Conservation (phyloP, 371 early-diverging fungal species). For the Quaeritorhiza haematococci region DNA sequence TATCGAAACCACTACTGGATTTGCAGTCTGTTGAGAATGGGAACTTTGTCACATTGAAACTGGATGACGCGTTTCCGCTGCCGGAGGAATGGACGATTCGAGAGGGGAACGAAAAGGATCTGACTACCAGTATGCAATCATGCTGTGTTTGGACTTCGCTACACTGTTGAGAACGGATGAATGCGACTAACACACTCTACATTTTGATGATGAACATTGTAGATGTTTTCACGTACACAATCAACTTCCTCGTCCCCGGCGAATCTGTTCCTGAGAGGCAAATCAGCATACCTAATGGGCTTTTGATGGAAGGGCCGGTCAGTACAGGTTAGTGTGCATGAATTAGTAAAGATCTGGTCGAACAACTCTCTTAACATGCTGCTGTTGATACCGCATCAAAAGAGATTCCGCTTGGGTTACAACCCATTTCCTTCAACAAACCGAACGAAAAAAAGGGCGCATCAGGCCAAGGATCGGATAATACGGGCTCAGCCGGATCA, state of each 20-base stretch:
- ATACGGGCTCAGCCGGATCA: not conserved
- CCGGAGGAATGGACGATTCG: constrained; percentile 53
- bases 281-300: constrained; percentile 26
- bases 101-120: constrained; percentile 50
- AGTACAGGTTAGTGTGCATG: no score
- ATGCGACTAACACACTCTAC: not conserved
- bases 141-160: not conserved
- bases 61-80: constrained; percentile 40
- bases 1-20: constrained; percentile 28
- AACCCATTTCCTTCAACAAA: constrained; percentile 17
- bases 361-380: not conserved
- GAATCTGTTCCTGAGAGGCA: constrained; percentile 25
- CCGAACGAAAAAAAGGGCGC: no score
- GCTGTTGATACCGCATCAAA: not conserved
- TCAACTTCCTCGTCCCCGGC: constrained; percentile 34
- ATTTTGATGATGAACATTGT: no score
- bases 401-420: constrained; percentile 8
- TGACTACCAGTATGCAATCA: constrained; percentile 39
- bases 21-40: constrained; percentile 33
- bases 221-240: constrained; percentile 3
- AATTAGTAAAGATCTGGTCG: no score
- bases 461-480: no score
- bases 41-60: constrained; percentile 31
- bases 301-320: constrained; percentile 19
- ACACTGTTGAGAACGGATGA: not conserved